A percentile compares a stretch with the other conserved stretches of the same genome.
Conservation (phyloP, 1,139 yeast species). For the Geotrichum aggregatum region DNA sequence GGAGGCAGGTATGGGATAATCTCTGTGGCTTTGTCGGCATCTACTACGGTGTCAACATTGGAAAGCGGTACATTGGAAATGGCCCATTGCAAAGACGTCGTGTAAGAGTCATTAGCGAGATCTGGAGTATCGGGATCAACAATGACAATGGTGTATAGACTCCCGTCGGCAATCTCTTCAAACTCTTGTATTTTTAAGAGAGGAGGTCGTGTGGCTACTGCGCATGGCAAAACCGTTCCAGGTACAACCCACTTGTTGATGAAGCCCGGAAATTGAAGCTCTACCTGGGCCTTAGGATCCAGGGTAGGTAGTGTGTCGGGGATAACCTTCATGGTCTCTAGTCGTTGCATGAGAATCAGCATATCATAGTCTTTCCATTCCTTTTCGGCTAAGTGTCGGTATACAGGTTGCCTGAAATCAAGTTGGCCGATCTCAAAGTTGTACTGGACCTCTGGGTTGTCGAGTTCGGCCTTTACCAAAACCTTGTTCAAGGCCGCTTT, state of each 20-base stretch:
- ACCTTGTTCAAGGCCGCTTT: conserved; percentile 29
- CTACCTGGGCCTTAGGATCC: conserved; percentile 74
- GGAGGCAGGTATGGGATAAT: conserved; percentile 74
- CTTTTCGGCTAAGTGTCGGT: conserved; percentile 60
- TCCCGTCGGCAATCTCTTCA: conserved; percentile 47
- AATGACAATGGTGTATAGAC: conserved; percentile 67
- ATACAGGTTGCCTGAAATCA: conserved; percentile 75
- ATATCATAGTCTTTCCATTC: conserved; percentile 69
- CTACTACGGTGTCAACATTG: conserved; percentile 57
- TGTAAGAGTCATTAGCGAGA: conserved; percentile 59
- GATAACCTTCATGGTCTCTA: conserved; percentile 77
- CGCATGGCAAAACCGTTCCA: conserved; percentile 68
- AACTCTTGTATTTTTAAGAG: conserved; percentile 70
- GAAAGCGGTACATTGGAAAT: conserved; percentile 62
- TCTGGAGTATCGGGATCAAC: conserved; percentile 95
- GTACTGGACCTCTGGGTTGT: conserved; percentile 80
- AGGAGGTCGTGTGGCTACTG: conserved; percentile 72
- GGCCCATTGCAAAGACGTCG: conserved; percentile 75
- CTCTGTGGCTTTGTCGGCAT: conserved; percentile 46
- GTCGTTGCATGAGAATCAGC: conserved; percentile 79
- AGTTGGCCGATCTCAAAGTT: conserved; percentile 50
- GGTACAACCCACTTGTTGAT: conserved; percentile 70
- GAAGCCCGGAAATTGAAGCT: conserved; percentile 68
- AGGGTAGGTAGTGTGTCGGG: conserved; percentile 93
- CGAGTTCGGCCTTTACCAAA: conserved; percentile 53